Conservation (phyloP, 306 rosid genomes). For the Gastrolobium villosum region DNA sequence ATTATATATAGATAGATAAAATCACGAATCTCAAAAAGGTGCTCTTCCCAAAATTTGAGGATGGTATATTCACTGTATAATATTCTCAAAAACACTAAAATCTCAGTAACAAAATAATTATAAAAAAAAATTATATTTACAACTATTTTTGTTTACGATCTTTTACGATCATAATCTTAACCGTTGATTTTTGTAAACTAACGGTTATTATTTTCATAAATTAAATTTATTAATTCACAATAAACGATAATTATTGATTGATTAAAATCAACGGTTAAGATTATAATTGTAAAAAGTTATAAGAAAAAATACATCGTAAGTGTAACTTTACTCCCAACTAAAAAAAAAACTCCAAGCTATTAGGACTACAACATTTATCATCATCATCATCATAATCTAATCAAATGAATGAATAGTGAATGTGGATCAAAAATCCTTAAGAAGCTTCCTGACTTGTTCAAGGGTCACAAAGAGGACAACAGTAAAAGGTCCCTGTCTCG, state of each 20-base stretch:
- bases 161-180: too few species aligned
- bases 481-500: conserved; percentile 90
- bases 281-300: too few species aligned
- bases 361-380: conserved; percentile 1
- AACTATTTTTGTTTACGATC: too few species aligned
- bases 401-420: neutral
- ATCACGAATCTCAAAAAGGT: neutral
- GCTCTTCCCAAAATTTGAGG: neutral
- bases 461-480: conserved; percentile 89
- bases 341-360: too few species aligned
- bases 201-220: too few species aligned
- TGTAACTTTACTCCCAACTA: too few species aligned
- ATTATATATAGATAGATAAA: neutral
- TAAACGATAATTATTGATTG: too few species aligned
- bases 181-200: too few species aligned
- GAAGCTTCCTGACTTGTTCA: conserved; percentile 80
- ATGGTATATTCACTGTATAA: neutral
- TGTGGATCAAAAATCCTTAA: conserved; percentile 51
- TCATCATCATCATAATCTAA: neutral
- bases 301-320: too few species aligned
- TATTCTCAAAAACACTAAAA: neutral
- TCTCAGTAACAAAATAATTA: neutral
- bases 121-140: neutral
- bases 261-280: too few species aligned
- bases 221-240: too few species aligned